Evolutionary conservation across 768 basidiomycete genomes (phyloP).

Genomic region (Agrocybe pediades): DNA sequence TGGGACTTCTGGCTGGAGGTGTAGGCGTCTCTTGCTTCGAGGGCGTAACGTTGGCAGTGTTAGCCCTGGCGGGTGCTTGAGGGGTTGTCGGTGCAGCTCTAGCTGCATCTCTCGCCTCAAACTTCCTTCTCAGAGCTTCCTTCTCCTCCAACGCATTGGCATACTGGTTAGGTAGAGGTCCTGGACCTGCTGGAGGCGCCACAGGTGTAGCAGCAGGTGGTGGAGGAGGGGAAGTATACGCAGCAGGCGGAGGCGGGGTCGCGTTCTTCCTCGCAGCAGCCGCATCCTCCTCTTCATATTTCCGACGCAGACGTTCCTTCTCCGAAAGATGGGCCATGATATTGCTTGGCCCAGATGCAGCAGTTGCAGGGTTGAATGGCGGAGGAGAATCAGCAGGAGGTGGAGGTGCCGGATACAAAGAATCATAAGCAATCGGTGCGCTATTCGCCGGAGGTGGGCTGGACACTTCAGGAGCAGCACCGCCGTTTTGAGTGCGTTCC

Average conservation of each 20-base stretch:
- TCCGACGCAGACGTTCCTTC: slow-evolving; percentile 68
- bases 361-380: slow-evolving; percentile 48
- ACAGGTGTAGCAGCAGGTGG: slow-evolving; percentile 22
- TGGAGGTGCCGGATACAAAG: slow-evolving; percentile 44
- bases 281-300: slow-evolving; percentile 69
- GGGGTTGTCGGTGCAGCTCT: slow-evolving; percentile 11
- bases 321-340: slow-evolving; percentile 50
- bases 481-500: slow-evolving; percentile 48
- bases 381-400: slow-evolving; percentile 44
- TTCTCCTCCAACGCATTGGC: slow-evolving; percentile 47
- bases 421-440: slow-evolving; percentile 63
- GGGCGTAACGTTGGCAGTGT: slow-evolving; percentile 22
- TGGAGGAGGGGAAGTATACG: slow-evolving; percentile 19
- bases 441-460: slow-evolving; percentile 17
- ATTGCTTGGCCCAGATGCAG: slow-evolving; percentile 35
- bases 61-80: slow-evolving; percentile 19
- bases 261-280: slow-evolving; percentile 39
- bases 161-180: slow-evolving; percentile 24
- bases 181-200: slow-evolving; percentile 15
- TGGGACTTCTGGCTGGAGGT: slow-evolving; percentile 21
- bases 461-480: background rate
- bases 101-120: slow-evolving; percentile 54
- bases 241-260: slow-evolving; percentile 14
- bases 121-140: slow-evolving; percentile 54
- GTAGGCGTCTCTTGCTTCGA: slow-evolving; percentile 16